phyloP scores from a whole-genome alignment of 192 early-diverging fungal genomes.

The Kappamyces sp. region DNA sequence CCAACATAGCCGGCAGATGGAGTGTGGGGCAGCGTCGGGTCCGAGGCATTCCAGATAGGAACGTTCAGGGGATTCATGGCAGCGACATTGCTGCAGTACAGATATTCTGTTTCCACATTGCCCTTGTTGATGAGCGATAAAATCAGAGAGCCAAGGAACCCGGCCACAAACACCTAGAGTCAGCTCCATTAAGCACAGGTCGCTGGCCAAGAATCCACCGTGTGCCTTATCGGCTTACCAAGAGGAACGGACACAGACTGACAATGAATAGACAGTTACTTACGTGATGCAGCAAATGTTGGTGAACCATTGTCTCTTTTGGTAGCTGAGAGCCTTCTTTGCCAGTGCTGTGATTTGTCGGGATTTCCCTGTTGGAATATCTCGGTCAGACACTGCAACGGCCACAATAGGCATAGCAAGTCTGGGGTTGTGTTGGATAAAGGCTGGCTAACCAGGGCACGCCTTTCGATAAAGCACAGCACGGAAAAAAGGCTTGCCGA shows the following conservation, averaged over 20 bases:
- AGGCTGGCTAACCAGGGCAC: too few species aligned
- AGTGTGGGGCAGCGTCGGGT: conserved; percentile 32
- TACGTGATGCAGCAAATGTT: conserved; percentile 65
- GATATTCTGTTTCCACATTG: conserved; percentile 25
- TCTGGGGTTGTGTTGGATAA: too few species aligned
- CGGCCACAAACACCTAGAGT: conserved; percentile 3
- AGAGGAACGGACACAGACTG: conserved; percentile 59
- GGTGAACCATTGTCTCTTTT: conserved; percentile 63
- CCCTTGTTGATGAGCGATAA: not conserved
- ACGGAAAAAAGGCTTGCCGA: too few species aligned
- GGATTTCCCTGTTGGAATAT: not conserved
- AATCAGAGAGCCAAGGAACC: conserved; percentile 18
- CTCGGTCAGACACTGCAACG: too few species aligned
- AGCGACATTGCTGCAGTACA: conserved; percentile 43
- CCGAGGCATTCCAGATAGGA: conserved; percentile 29
- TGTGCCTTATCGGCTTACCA: conserved; percentile 52
- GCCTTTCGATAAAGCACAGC: too few species aligned
- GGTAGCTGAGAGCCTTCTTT: conserved; percentile 62
- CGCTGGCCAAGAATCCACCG: not conserved
- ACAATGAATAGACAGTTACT: conserved; percentile 15
- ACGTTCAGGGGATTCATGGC: conserved; percentile 39
- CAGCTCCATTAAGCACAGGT: not conserved
- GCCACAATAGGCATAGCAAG: too few species aligned
- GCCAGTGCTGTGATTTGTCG: conserved; percentile 24
- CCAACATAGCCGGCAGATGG: conserved; percentile 23